Percentiles rank a stretch among this genome's conserved stretches.
Evolutionary conservation across 148 eudicot species (phyloP).

Genomic region (Spergularia marina): DNA sequence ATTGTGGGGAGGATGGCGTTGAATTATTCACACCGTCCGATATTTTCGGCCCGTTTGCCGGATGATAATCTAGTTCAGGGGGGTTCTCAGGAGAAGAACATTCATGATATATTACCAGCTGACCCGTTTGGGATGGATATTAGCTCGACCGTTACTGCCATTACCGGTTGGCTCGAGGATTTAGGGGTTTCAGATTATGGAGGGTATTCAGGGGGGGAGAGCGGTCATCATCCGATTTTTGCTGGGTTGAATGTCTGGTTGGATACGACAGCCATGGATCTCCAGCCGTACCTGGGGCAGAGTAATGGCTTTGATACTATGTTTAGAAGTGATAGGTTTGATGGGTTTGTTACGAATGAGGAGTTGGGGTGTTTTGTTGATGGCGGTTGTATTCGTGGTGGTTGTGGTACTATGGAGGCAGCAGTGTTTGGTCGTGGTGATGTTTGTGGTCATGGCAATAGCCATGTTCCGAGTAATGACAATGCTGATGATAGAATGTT

Average conservation of each 20-base stretch:
- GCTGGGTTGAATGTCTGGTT: slow-evolving; percentile 56
- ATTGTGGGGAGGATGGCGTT: slow-evolving; percentile 50
- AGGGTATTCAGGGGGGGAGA: slow-evolving; percentile 34
- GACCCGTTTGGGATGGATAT: slow-evolving; percentile 97
- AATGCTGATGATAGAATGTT: neutral
- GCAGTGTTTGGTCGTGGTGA: slow-evolving; percentile 9
- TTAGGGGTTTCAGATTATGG: slow-evolving; percentile 48
- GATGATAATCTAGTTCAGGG: slow-evolving; percentile 55
- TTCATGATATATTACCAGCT: slow-evolving; percentile 73
- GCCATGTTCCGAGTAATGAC: neutral
- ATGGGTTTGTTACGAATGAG: slow-evolving; percentile 15
- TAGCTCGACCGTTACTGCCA: slow-evolving; percentile 65
- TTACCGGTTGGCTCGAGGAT: slow-evolving; percentile 74
- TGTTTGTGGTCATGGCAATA: neutral
- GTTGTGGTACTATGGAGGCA: slow-evolving; percentile 22
- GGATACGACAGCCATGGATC: slow-evolving; percentile 40
- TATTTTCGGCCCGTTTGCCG: slow-evolving; percentile 48
- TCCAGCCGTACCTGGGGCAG: slow-evolving; percentile 39
- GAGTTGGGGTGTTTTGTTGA: slow-evolving; percentile 16
- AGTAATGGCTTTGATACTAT: slow-evolving; percentile 29
- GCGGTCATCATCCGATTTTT: slow-evolving; percentile 39
- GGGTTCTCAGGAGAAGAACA: slow-evolving; percentile 47
- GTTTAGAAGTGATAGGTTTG: slow-evolving; percentile 12
- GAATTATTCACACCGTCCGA: slow-evolving; percentile 68
- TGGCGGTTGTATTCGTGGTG: slow-evolving; percentile 20